Base-by-base conservation (phyloP, 768 basidiomycete species). In the Leucosporidium creatinivorum region DNA sequence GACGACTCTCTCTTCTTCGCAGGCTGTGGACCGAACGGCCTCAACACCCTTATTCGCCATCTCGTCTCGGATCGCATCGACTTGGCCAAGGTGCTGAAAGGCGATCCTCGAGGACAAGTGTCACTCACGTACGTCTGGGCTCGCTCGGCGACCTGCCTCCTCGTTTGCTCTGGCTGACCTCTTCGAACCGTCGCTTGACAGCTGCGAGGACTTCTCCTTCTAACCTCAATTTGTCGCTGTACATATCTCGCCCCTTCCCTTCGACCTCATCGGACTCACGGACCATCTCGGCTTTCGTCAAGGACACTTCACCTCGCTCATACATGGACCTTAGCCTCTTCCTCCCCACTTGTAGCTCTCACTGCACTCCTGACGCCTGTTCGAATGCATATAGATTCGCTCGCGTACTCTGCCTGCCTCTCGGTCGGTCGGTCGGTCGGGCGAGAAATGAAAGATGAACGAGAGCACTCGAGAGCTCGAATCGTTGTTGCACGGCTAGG, bases 21-120 rank as follows among this genome's bases (percentile, higher is more conserved):
- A 87, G 87, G 86, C 72, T 90, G 89, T 73, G 89, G 89, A 1
- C 89, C 89, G 0, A 80, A 82, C 0, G 84, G 86, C 10, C 80
- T 90, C 60, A 87, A 88, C 75, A 85, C 83, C 8, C 79, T 87
- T 73, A 83, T 89, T 12, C 81, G 89, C 51, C 86, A 87, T 76
- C 79, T 83, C 51, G 82, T 89, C 13, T 81, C 86, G 1, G 76
- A 80, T 36, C 83, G 85, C 66, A 87, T 88, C 67, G 81, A 84
- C 74, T 84, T 86, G 26, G 72, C 70, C 36, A 81, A 82, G 65
- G 79, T 86, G 67, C 73, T 81, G 66, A 77, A 79, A 57, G 87
- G 70, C 18, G 67, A 72, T 50, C 62, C 59, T 0, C 36, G 65
- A 0, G 70, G 65, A 6, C 70, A 72, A 36, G 51, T 69, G 17